These are phyloP conservation scores for Blastobotrys attinorum DNA, from an alignment of 805 yeast genomes.

Conservation along the genomic window DNA sequence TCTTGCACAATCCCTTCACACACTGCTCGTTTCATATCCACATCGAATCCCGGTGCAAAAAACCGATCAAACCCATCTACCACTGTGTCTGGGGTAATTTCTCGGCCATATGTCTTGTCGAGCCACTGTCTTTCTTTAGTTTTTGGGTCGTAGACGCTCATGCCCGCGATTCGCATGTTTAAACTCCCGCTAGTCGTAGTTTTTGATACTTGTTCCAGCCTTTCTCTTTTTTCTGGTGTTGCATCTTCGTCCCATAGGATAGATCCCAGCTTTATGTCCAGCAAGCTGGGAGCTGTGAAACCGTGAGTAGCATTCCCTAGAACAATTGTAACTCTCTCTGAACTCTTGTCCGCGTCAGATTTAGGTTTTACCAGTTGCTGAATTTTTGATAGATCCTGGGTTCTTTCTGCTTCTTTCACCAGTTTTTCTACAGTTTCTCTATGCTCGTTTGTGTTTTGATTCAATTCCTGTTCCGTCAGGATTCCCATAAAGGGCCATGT, in stretches of 20 bases:
- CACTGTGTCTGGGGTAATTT: constrained; percentile 38
- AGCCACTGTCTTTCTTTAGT: constrained; percentile 37
- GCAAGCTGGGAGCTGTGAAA: constrained; percentile 54
- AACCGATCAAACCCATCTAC: constrained; percentile 38
- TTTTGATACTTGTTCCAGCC: constrained; percentile 57
- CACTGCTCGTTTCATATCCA: constrained; percentile 21
- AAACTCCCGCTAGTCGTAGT: constrained; percentile 76
- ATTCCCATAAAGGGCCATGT: constrained; percentile 60
- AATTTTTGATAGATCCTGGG: constrained; percentile 11
- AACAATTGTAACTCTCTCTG: constrained; percentile 38
- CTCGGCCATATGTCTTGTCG: constrained; percentile 68
- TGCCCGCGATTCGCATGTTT: constrained; percentile 78
- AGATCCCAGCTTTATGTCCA: constrained; percentile 81
- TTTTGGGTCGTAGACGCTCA: constrained; percentile 46
- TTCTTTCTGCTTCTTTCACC: constrained; percentile 13
- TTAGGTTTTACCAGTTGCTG: background rate
- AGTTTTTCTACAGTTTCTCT: constrained; percentile 17
- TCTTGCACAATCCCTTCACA: constrained; percentile 44
- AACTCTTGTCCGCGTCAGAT: constrained; percentile 1
- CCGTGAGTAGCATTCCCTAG: constrained; percentile 63
- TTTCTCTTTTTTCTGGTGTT: constrained; percentile 46
- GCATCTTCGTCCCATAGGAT: constrained; percentile 55
- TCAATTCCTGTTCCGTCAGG: constrained; percentile 32
- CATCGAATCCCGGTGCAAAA: constrained; percentile 17
- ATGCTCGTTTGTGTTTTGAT: constrained; percentile 17